These are phyloP conservation scores for Magnolia sinica DNA, from an alignment of 164 flowering plant genomes.

Conservation along the genomic window DNA sequence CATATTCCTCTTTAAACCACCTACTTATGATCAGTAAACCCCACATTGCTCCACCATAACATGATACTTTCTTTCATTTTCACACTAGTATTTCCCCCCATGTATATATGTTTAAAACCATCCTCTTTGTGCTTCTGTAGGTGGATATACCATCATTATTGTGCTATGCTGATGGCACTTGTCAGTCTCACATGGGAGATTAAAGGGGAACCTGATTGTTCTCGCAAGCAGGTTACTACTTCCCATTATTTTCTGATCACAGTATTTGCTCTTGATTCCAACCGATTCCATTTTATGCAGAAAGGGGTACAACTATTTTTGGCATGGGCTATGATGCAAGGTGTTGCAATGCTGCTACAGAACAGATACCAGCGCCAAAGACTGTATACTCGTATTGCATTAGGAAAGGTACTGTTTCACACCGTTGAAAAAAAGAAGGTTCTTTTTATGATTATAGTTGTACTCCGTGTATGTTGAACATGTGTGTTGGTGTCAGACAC, in stretches of 20 bases:
- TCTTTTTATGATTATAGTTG: no score
- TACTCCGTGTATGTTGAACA: no score
- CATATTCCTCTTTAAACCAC: neutral
- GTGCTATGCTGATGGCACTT: constrained; percentile 89
- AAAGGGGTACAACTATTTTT: constrained; percentile 81
- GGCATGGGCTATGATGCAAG: constrained; percentile 98
- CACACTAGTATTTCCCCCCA: no score
- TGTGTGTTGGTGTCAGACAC: no score
- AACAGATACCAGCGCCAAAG: constrained; percentile 96
- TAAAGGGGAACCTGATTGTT: constrained; percentile 80
- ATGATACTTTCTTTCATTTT: neutral
- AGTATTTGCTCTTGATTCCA: neutral
- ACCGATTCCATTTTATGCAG: constrained; percentile 37
- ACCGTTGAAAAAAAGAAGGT: no score
- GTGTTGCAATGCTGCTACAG: constrained; percentile 94
- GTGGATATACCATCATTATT: constrained; percentile 99
- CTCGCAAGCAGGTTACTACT: constrained; percentile 72
- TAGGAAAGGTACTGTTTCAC: constrained; percentile 70
- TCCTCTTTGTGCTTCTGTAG: constrained; percentile 29
- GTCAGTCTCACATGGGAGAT: constrained; percentile 98
- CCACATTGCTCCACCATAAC: neutral
- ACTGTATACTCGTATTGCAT: constrained; percentile 93
- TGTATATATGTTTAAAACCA: neutral
- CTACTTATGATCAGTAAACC: neutral
- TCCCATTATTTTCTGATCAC: neutral